These are phyloP conservation scores for Penicillium canescens DNA, from an alignment of 495 filamentous ascomycete genomes.

Conservation along the genomic window DNA sequence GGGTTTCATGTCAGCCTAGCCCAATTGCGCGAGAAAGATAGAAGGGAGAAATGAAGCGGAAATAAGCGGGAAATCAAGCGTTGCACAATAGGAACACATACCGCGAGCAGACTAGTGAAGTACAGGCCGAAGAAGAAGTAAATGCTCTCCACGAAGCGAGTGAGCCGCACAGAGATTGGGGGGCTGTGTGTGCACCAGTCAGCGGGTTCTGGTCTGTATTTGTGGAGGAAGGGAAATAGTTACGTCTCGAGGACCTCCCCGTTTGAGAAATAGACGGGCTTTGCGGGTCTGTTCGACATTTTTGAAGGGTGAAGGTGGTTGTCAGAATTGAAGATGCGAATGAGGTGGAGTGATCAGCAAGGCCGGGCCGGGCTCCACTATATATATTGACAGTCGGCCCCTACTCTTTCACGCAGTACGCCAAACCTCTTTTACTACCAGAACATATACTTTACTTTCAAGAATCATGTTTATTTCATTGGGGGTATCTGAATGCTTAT, in stretches of 20 bases:
- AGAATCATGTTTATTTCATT: constrained; percentile 8
- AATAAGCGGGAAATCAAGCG: background rate
- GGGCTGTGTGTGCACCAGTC: constrained; percentile 34
- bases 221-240: constrained; percentile 9
- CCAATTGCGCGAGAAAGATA: background rate
- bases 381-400: background rate
- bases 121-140: constrained; percentile 48
- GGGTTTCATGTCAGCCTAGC: constrained; percentile 13
- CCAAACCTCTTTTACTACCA: background rate
- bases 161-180: constrained; percentile 44
- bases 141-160: constrained; percentile 42
- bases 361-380: constrained; percentile 6
- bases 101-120: constrained; percentile 45
- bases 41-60: background rate
- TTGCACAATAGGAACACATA: constrained; percentile 14
- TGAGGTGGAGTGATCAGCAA: constrained; percentile 10
- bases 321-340: constrained; percentile 9
- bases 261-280: constrained; percentile 39
- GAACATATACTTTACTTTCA: background rate
- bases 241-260: constrained; percentile 38
- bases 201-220: constrained; percentile 16
- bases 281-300: constrained; percentile 29
- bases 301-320: constrained; percentile 1
- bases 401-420: background rate
- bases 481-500: constrained; percentile 23